These are phyloP conservation scores for Beverwykella pulmonaria DNA, from an alignment of 495 filamentous ascomycete genomes.

Conservation along the genomic window DNA sequence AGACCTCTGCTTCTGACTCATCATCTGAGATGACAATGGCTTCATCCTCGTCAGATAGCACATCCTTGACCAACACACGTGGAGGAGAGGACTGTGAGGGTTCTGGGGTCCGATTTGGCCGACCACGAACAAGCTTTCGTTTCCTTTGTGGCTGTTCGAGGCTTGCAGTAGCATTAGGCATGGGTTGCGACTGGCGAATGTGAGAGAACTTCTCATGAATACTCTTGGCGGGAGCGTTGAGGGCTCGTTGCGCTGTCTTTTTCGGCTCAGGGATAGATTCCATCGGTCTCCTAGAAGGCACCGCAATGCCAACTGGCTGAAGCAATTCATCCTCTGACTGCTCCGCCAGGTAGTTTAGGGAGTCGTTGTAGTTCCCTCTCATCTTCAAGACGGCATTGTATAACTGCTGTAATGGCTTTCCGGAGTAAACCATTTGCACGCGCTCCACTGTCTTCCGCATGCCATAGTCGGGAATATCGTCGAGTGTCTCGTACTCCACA, in stretches of 20 bases:
- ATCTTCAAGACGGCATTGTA: conserved; percentile 30
- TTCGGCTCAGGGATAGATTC: conserved; percentile 16
- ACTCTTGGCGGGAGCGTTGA: conserved; percentile 59
- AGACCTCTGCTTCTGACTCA: conserved; percentile 57
- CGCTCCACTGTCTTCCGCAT: conserved; percentile 54
- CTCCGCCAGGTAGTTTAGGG: conserved; percentile 56
- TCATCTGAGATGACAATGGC: conserved; percentile 31
- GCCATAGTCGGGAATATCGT: conserved; percentile 59
- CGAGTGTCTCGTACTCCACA: conserved; percentile 44
- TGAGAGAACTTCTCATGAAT: conserved; percentile 66
- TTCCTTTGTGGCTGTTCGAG: conserved; percentile 33
- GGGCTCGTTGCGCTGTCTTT: conserved; percentile 56
- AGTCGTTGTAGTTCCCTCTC: conserved; percentile 62
- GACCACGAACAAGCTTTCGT: conserved; percentile 39
- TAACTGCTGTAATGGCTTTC: background rate
- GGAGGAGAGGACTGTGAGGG: conserved; percentile 3
- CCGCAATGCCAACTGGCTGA: background rate
- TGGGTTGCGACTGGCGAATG: conserved; percentile 26
- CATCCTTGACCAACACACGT: background rate
- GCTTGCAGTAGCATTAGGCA: background rate
- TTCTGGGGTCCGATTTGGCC: conserved; percentile 35
- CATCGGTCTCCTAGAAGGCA: background rate
- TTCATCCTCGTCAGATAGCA: conserved; percentile 26
- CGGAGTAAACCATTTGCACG: background rate
- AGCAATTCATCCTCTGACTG: conserved; percentile 43